These are phyloP conservation scores for Aspergillus hancockii DNA, from an alignment of 495 filamentous ascomycete genomes.

Conservation along the genomic window DNA sequence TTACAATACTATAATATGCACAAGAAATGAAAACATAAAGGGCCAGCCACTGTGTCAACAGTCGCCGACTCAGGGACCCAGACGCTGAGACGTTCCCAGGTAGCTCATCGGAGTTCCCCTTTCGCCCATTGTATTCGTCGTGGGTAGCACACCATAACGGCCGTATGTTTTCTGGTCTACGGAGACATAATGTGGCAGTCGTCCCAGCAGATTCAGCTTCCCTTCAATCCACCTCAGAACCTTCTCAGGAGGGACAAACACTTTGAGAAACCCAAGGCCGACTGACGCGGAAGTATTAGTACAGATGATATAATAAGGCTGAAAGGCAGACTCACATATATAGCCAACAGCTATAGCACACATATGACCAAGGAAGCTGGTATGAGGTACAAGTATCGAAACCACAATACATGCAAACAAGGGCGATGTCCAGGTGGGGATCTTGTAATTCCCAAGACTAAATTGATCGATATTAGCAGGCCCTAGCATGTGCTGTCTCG, in stretches of 20 bases:
- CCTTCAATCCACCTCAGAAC: slow-evolving; percentile 79
- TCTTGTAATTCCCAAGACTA: slow-evolving; percentile 61
- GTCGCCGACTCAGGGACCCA: slow-evolving; percentile 52
- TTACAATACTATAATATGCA: slow-evolving; percentile 34
- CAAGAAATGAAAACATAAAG: slow-evolving; percentile 29
- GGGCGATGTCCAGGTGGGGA: slow-evolving; percentile 93
- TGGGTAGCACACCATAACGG: slow-evolving; percentile 85
- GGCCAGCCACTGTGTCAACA: slow-evolving; percentile 2
- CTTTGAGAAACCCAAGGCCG: slow-evolving; percentile 80
- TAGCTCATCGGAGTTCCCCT: slow-evolving; percentile 56
- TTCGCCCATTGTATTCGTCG: slow-evolving; percentile 43
- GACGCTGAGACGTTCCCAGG: slow-evolving; percentile 61
- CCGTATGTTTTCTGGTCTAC: slow-evolving; percentile 96
- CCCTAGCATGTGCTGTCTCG: not conserved
- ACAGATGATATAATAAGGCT: not conserved
- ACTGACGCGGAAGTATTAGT: slow-evolving; percentile 48
- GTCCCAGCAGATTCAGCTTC: slow-evolving; percentile 77
- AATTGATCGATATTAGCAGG: slow-evolving; percentile 13
- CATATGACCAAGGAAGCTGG: slow-evolving; percentile 83
- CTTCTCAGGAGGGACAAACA: slow-evolving; percentile 81
- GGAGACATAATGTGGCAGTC: slow-evolving; percentile 84
- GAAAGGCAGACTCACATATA: slow-evolving; percentile 59
- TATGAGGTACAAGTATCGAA: slow-evolving; percentile 73
- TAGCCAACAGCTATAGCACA: slow-evolving; percentile 82
- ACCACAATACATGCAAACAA: slow-evolving; percentile 68